A percentile compares a stretch with the other conserved stretches of the same genome.
phyloP scores from a whole-genome alignment of 148 eudicot species.

The Polygonum aviculare region DNA sequence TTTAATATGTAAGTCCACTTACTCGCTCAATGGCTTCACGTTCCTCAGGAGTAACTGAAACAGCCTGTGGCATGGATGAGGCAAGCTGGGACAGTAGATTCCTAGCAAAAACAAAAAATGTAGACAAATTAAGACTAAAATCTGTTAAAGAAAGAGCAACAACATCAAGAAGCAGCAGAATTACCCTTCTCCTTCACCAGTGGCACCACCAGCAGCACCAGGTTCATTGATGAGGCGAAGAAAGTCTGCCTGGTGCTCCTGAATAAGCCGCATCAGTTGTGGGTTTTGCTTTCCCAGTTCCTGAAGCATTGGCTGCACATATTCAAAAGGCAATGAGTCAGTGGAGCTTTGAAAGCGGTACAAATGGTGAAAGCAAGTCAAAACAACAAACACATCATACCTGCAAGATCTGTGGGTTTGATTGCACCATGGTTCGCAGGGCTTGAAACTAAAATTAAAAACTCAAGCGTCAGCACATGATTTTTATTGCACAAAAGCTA shows the following conservation, averaged over 20 bases:
- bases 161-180: background rate
- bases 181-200: conserved; percentile 12
- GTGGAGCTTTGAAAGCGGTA: background rate
- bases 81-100: conserved; percentile 50
- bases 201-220: conserved; percentile 50
- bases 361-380: background rate
- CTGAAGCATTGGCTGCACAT: conserved; percentile 80
- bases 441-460: conserved; percentile 57
- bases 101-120: conserved; percentile 18
- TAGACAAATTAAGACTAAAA: background rate
- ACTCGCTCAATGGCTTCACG: conserved; percentile 84
- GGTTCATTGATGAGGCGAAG: conserved; percentile 79
- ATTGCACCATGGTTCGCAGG: conserved; percentile 80
- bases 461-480: background rate
- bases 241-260: conserved; percentile 81
- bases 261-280: conserved; percentile 65
- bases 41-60: conserved; percentile 75
- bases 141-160: background rate
- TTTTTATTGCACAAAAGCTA: background rate
- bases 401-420: conserved; percentile 89
- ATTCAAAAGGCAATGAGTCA: background rate
- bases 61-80: conserved; percentile 56
- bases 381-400: conserved; percentile 17
- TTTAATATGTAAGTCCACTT: conserved; percentile 15
- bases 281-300: conserved; percentile 92